Base-by-base conservation (phyloP, 2,329 filamentous ascomycete genomes). In the Aspergillus viridinutans region DNA sequence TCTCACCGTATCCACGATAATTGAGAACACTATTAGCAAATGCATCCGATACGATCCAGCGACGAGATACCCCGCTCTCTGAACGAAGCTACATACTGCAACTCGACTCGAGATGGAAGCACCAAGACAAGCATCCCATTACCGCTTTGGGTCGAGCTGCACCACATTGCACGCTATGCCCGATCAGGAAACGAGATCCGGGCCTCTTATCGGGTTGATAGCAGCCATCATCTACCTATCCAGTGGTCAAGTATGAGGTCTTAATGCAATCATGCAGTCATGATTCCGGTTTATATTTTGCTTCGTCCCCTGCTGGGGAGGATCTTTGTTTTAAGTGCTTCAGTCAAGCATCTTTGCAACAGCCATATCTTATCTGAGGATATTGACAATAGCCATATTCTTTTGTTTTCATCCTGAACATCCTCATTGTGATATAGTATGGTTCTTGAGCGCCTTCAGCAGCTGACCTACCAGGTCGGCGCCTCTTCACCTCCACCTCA, bases 381-480 rank as follows among this genome's bases (percentile, higher is more conserved):
- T 12, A 43, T 20, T 20, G 40, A 21, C 9, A 35, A 35, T 35
- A 3, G 9, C 32, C 14, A 17, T 38, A 17, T 6, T 38, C 14
- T n/a, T 4, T 35, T 12, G 45, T 7, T 28, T 45, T 7, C 6
- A 17, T 38, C 5, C 32, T 35, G 3, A 38, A 17, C 12, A 2
- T 38, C 29, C 50, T 20, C 21, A 4, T 17, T 17, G 23, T 32
- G 58, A 58, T 23, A 50, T 50, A 50, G 32, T 17, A 86, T 85
- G 83, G 83, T 84, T 63, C 79, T 86, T 63, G 83, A 87, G 64
- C 81, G 85, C 64, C 76, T 88, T 49, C 84, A 85, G 75, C 85
- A 86, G 67, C 78, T 88, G 68, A 78, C 84, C 62, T 78, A 81
- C 54, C 86, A 88, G 66, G 73, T 89, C 67, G 82, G 80, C 53